Base-by-base conservation (phyloP, 2,329 filamentous ascomycete genomes). In the Neofusicoccum umdonicola region DNA sequence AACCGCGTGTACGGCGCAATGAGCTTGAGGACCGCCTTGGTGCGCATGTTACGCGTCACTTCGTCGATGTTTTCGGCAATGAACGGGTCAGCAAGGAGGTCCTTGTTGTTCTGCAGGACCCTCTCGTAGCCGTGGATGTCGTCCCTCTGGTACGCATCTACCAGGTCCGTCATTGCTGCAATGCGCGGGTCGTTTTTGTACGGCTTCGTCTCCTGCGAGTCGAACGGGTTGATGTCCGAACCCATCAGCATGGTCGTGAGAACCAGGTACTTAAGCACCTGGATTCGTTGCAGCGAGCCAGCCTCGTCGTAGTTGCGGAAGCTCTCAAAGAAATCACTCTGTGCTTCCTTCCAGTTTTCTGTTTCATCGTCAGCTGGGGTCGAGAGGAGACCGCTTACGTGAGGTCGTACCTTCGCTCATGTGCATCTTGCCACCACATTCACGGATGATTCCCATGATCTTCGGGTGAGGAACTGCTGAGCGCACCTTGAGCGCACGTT, bases 1-100 rank as follows among this genome's bases (percentile, higher is more conserved):
- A 98, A 97, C 60, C 93, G 88, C 5, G 92, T 96, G 81, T 98
- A 99, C 0, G 95, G 95, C 4, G 93, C 93, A 68, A 98, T 95
- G 27, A 98, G 84, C 79, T 95, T 97, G 68, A 97, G 81, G 9
- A 98, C 88, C 1, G 93, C 94, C 83, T 97, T 97, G 69, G 93
- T 98, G 63, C 95, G 91, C 90, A 99, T 97, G 78, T 95, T 97
- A 48, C 95, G 91, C 61, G 94, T 99, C 65, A 99, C 94, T 80
- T 99, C 95, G 77, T 98, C 95, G 70, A 99, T 99, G 76, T 99
- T 98, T 80, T 98, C 95, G 34, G 94, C 94, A 71, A 99, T 99
- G 80, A 98, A 99, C 0, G 91, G 89, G 76, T 99, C 95, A 12
- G 90, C 88, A 44, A 98, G 84, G 31, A 99, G 88, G 74, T 97